A percentile compares a stretch with the other conserved stretches of the same genome.
phyloP scores from a whole-genome alignment of 2,329 filamentous ascomycete genomes.

The Stachybotrys echinatus region DNA sequence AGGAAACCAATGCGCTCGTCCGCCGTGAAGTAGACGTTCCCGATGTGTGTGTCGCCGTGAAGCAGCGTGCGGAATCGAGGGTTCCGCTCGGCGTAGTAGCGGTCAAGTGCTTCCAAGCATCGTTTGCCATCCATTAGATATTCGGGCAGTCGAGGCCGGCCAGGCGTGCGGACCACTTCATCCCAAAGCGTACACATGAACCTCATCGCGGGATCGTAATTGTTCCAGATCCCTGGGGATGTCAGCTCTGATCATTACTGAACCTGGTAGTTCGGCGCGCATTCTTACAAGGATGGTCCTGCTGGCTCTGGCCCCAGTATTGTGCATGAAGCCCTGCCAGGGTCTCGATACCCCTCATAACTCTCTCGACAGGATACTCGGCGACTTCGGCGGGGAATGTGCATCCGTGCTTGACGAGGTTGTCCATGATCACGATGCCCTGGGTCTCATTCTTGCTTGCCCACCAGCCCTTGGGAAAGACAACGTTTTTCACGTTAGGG shows the following conservation, averaged over 20 bases:
- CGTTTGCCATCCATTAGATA: conserved; percentile 29
- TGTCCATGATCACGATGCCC: conserved; percentile 32
- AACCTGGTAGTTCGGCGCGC: no score
- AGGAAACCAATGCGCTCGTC: conserved; percentile 30
- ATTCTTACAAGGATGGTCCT: conserved; percentile 20
- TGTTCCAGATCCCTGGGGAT: conserved; percentile 21
- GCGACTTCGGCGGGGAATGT: conserved; percentile 26
- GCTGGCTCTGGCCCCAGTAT: conserved; percentile 25
- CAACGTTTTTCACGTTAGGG: conserved; percentile 21
- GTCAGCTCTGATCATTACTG: background rate
- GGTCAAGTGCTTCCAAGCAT: conserved; percentile 26
- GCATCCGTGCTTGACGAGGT: conserved; percentile 23
- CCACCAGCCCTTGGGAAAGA: conserved; percentile 30
- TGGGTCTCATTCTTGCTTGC: conserved; percentile 25
- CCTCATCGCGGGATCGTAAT: conserved; percentile 29
- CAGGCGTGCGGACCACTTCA: conserved; percentile 19
- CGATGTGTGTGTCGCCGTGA: conserved; percentile 37
- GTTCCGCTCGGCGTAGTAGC: conserved; percentile 29
- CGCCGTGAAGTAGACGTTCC: conserved; percentile 35
- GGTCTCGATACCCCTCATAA: conserved; percentile 30
- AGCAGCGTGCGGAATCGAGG: conserved; percentile 32
- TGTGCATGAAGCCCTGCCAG: conserved; percentile 33
- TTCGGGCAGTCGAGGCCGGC: conserved; percentile 26
- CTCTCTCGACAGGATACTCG: conserved; percentile 22
- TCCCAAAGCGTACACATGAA: conserved; percentile 24